Conservation (phyloP, 2,329 filamentous ascomycete species). For the Claviceps sp. region DNA sequence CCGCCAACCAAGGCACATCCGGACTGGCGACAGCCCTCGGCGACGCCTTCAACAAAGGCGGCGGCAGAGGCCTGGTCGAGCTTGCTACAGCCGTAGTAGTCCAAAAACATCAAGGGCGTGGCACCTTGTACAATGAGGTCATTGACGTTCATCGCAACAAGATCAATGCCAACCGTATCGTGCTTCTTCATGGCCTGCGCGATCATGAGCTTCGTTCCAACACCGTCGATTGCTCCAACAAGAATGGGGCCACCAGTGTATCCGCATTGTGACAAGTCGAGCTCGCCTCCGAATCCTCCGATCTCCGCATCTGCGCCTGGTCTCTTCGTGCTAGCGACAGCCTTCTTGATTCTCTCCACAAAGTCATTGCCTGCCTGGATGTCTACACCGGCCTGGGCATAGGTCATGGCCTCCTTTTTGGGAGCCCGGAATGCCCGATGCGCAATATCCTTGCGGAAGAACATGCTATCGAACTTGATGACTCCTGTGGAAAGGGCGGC, state of each 20-base stretch:
- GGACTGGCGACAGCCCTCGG: conserved; percentile 70
- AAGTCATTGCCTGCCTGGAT: conserved; percentile 91
- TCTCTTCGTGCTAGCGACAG: conserved; percentile 72
- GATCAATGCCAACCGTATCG: conserved; percentile 87
- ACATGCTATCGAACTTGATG: conserved; percentile 79
- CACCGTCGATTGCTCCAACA: conserved; percentile 90
- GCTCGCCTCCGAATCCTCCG: conserved; percentile 75
- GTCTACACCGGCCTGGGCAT: conserved; percentile 84
- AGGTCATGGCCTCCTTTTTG: conserved; percentile 55
- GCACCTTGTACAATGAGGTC: conserved; percentile 94
- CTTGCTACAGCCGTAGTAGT: conserved; percentile 92
- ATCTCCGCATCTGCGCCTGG: conserved; percentile 87
- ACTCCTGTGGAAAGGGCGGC: conserved; percentile 52
- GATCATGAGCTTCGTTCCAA: conserved; percentile 94
- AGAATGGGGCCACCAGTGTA: conserved; percentile 65
- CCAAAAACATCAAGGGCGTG: conserved; percentile 88
- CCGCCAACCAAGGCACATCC: conserved; percentile 89
- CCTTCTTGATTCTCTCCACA: conserved; percentile 80
- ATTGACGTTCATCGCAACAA: conserved; percentile 99
- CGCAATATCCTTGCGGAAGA: conserved; percentile 87
- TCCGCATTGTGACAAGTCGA: conserved; percentile 51
- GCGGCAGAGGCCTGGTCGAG: conserved; percentile 66
- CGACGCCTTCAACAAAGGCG: conserved; percentile 83
- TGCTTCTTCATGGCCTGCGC: conserved; percentile 83
- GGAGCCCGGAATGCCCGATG: conserved; percentile 50